These are phyloP conservation scores for Hyaloscypha hepaticicola DNA, from an alignment of 495 filamentous ascomycete species.

Conservation along the genomic window DNA sequence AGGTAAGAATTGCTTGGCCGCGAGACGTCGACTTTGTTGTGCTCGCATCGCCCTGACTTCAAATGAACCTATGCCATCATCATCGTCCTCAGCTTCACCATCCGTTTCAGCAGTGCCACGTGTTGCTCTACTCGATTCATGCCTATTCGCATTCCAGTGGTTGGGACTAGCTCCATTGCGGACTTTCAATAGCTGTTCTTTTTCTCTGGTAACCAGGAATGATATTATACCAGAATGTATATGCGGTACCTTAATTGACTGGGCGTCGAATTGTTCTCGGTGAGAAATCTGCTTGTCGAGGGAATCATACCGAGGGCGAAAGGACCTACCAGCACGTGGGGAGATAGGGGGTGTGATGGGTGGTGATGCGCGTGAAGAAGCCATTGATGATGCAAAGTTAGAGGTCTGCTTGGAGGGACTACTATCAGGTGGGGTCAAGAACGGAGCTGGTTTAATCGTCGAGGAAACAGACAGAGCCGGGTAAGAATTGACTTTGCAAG, in stretches of 20 bases:
- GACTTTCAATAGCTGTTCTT: background rate
- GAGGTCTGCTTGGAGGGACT: background rate
- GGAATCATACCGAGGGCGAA: background rate
- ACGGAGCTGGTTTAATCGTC: background rate
- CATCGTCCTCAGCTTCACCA: background rate
- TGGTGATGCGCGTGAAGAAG: background rate
- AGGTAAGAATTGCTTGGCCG: constrained; percentile 37
- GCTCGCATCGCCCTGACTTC: background rate
- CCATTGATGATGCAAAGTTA: background rate
- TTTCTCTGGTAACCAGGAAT: background rate
- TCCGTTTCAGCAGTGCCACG: background rate
- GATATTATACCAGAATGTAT: background rate
- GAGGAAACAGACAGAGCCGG: background rate
- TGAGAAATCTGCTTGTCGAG: background rate
- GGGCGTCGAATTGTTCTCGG: background rate
- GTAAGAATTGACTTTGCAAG: background rate
- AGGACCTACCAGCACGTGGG: background rate
- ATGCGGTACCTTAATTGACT: background rate
- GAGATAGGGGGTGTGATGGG: background rate
- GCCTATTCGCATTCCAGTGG: background rate
- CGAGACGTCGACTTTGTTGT: background rate
- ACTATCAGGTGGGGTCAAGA: background rate
- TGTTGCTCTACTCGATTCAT: background rate
- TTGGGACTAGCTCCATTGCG: background rate
- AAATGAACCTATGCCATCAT: background rate